Base-by-base conservation (phyloP, 768 basidiomycete species). In the Scleroderma bovista region DNA sequence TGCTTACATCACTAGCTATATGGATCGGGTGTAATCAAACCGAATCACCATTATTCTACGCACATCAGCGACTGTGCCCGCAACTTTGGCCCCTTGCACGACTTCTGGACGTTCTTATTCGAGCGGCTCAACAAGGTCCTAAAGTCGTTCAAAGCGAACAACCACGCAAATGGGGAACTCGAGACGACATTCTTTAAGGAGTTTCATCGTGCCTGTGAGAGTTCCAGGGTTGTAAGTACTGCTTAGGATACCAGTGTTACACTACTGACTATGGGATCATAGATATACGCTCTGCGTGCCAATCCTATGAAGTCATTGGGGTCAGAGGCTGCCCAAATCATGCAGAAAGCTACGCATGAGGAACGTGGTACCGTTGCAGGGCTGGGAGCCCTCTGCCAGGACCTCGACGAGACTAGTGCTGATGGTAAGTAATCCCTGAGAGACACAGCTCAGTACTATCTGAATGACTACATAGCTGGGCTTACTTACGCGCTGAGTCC, bases 61-160 rank as follows among this genome's bases (percentile, higher is more conserved):
- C 72, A 74, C 37, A 58, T 66, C 0, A 33, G 57, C 0, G 57
- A 51, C 0, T 60, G 51, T 39, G 52, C 67, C 1, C 54, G 52
- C 1, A 62, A 68, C 37, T 29, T 29, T 29, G 26, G 26, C 26
- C 26, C 26, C 26, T 29, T 29, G 26, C 26, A 29, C 9, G 60
- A 60, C 8, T 73, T 71, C 46, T 73, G 70, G 71, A 67, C 59
- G 0, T 73, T 72, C 44, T 55, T 70, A 0, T 68, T 65, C 19
- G 72, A 72, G 38, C 51, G 63, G 0, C 48, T 72, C 3, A 73
- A 73, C 52, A 69, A 68, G 32, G 60, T 71, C 8, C 48, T 72
- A 6, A 72, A 72, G 54, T 56, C 57, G 15, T 70, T 63, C 56
- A 64, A 64, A 20, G 67, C 67, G 0, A 64, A 61, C 37, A 70